phyloP scores from a whole-genome alignment of 192 early-diverging fungal genomes.

The Linnemannia schmuckeri region DNA sequence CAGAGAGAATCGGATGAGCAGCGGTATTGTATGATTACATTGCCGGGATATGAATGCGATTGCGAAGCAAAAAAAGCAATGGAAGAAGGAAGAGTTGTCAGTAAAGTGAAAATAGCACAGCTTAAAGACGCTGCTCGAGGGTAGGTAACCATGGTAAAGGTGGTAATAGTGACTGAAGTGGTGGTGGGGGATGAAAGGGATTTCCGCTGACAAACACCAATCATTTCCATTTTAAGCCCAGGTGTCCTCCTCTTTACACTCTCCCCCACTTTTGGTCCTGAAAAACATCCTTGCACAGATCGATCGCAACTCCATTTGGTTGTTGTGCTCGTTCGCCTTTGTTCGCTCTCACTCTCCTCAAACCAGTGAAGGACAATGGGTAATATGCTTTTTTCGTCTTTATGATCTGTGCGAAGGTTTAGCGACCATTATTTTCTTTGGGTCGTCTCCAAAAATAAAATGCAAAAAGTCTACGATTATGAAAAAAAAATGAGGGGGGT shows the following conservation, averaged over 20 bases:
- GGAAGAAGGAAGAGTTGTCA: background rate
- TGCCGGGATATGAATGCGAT: background rate
- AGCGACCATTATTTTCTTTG: background rate
- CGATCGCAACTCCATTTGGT: background rate
- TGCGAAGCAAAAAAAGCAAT: background rate
- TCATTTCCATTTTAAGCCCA: background rate
- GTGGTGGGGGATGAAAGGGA: background rate
- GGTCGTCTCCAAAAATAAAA: slow-evolving; percentile 4
- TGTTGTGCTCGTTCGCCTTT: too few species aligned
- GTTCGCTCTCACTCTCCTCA: background rate
- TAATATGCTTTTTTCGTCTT: background rate
- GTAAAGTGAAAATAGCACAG: slow-evolving; percentile 4
- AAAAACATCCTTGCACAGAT: background rate
- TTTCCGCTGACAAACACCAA: slow-evolving; percentile 14
- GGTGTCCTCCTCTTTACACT: background rate
- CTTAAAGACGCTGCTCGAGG: background rate
- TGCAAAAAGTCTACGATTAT: background rate
- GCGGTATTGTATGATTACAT: background rate
- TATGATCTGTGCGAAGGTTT: background rate
- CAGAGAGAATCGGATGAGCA: background rate
- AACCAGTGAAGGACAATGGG: background rate
- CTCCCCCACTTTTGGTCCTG: background rate
- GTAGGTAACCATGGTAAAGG: background rate
- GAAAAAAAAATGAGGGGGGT: background rate
- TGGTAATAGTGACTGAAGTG: background rate